Base-by-base conservation (phyloP, 306 rosid genomes). In the Sicyos edulis region DNA sequence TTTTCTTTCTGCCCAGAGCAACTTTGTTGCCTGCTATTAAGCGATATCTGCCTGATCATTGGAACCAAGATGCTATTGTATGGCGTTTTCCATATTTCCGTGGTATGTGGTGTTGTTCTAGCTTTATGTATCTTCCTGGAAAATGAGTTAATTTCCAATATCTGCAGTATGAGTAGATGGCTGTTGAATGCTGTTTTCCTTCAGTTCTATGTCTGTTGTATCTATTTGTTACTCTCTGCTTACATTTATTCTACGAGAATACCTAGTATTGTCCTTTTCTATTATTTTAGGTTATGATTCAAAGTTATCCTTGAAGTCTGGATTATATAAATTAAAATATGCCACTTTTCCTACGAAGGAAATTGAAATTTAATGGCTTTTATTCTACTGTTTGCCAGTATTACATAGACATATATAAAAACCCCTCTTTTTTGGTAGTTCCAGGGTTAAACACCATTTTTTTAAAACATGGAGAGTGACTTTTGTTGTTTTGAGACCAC, bases 31-130 rank as follows among this genome's bases (percentile, higher is more conserved):
- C 99, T 58, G 86, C 89, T 58, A 89, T 95, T 64, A 92, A 78
- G 76, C 88, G 84, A 8, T 95, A 82, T 79, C 77, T 95, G 71
- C 99, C 99, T 29, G 77, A 83, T 37, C 84, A 78, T 64, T 95
- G 99, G 99, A 91, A 91, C 57, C 83, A 89, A 7, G 80, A 89
- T 8, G 51, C 63, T 55, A 86, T 91, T 17, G 51, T 78, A 71
- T 95, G 97, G 99, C 89, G n/a, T 56, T 86, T 95, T 74, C 97
- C 99, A 20, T 95, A 87, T 84, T 88, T 89, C 60, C 89, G 88
- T 15, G 85, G 99, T 95, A 95, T 56, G 97, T 85, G 80, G 61
- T 52, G 12, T 70, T 44, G 32, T 47, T 67, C 49, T 12, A 20
- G 56, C 56, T 47, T 6, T 11, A 66, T 66, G 70, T 11, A 17